These are phyloP conservation scores for Ascochyta koolunga DNA, from an alignment of 2,329 filamentous ascomycete genomes.

Conservation along the genomic window DNA sequence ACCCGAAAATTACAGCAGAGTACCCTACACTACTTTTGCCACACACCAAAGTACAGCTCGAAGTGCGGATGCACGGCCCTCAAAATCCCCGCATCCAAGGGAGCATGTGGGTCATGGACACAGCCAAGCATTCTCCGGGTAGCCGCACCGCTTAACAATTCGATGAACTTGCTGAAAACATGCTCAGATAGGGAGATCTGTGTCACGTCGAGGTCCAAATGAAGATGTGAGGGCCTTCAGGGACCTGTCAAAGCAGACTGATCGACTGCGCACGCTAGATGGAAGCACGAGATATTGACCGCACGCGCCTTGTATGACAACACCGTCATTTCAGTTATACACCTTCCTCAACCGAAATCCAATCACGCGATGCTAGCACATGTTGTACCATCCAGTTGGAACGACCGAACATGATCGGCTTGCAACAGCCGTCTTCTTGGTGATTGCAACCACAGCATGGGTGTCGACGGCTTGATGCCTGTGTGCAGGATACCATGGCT, in stretches of 20 bases:
- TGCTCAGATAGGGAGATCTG: not conserved
- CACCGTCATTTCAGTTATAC: constrained; percentile 1
- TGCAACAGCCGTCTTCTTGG: not conserved
- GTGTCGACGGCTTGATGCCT: not conserved
- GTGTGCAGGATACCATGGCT: not conserved
- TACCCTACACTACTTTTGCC: too few species aligned
- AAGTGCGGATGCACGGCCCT: not conserved
- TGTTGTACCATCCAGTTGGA: constrained; percentile 8
- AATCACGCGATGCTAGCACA: constrained; percentile 15
- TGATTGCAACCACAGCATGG: constrained; percentile 5
- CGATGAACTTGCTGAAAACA: not conserved
- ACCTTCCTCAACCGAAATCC: constrained; percentile 6
- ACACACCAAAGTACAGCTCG: too few species aligned
- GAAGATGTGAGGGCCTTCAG: not conserved
- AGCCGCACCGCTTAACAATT: not conserved
- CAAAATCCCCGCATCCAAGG: constrained; percentile 2
- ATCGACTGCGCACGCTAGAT: constrained; percentile 1
- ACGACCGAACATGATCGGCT: constrained; percentile 1
- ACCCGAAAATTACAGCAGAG: too few species aligned
- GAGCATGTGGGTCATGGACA: constrained; percentile 4
- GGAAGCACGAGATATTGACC: not conserved
- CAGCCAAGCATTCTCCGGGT: constrained; percentile 15
- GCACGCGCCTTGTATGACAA: constrained; percentile 11
- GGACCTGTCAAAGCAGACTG: not conserved
- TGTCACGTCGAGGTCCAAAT: not conserved